Percentiles rank a stretch among this genome's conserved stretches.
These are phyloP conservation scores for Candida dajiaensis DNA, from an alignment of 805 yeast genomes.

Conservation along the genomic window DNA sequence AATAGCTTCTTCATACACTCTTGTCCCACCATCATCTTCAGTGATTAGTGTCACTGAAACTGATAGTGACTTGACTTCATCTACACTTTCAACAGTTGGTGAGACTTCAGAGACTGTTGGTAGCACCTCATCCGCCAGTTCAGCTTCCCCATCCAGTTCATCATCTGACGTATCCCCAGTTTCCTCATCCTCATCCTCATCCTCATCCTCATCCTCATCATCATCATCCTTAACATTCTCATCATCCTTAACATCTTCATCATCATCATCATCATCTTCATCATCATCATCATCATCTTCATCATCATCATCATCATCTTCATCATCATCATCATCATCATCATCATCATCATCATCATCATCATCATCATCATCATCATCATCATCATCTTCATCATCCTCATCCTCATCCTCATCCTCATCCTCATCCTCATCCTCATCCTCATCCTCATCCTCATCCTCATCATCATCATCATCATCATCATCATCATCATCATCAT, in stretches of 20 bases:
- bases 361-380: conserved; percentile 2
- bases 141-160: background rate
- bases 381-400: conserved; percentile 5
- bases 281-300: conserved; percentile 6
- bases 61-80: no score
- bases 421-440: conserved; percentile 5
- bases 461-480: conserved; percentile 3
- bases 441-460: conserved; percentile 1
- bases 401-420: conserved; percentile 6
- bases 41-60: background rate
- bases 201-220: conserved; percentile 1
- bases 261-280: conserved; percentile 2
- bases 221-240: conserved; percentile 2
- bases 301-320: conserved; percentile 4
- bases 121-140: background rate
- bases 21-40: background rate
- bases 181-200: background rate
- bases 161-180: background rate
- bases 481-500: background rate
- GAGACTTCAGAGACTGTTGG: background rate
- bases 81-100: background rate
- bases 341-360: conserved; percentile 1
- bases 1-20: background rate
- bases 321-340: conserved; percentile 3
- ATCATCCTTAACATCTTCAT: conserved; percentile 4